These are phyloP conservation scores for Bigelowiella natans DNA, from an alignment of 78 protist genomes.

Conservation along the genomic window DNA sequence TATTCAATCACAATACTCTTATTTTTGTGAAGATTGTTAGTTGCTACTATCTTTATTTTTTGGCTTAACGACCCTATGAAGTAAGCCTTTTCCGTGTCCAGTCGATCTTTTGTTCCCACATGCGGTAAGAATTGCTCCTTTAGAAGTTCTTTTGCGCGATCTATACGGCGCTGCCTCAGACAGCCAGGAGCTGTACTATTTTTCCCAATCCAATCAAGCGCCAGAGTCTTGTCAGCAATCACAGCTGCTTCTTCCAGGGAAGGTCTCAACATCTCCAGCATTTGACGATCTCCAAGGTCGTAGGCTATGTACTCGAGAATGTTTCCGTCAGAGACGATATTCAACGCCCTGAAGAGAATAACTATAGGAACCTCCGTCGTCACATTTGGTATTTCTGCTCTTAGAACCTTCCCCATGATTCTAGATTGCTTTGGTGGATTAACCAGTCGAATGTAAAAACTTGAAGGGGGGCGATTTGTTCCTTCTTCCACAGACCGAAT, in stretches of 20 bases:
- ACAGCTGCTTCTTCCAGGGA: constrained; percentile 79
- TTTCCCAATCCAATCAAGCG: constrained; percentile 87
- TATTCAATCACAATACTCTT: neutral
- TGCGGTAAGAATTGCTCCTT: constrained; percentile 86
- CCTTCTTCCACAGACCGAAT: constrained; percentile 69
- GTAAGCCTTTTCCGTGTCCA: constrained; percentile 79
- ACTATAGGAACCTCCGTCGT: constrained; percentile 74
- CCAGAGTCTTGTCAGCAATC: constrained; percentile 61
- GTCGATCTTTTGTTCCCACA: constrained; percentile 69
- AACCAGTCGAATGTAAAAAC: constrained; percentile 10
- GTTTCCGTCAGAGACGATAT: constrained; percentile 78
- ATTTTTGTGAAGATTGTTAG: no score
- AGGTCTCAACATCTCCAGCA: constrained; percentile 57
- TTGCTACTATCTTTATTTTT: no score
- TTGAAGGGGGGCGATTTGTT: constrained; percentile 19
- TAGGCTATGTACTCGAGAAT: constrained; percentile 82
- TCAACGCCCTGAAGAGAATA: constrained; percentile 87
- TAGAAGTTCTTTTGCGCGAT: constrained; percentile 60
- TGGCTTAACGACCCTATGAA: constrained; percentile 88
- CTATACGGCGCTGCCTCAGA: constrained; percentile 27
- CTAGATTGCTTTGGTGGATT: neutral
- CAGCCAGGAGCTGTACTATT: constrained; percentile 33
- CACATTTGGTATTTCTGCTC: constrained; percentile 58
- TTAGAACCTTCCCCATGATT: constrained; percentile 24
- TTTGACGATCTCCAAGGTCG: constrained; percentile 61